phyloP scores from a whole-genome alignment of 75 land plant genomes.

The Gnetum montanum region DNA sequence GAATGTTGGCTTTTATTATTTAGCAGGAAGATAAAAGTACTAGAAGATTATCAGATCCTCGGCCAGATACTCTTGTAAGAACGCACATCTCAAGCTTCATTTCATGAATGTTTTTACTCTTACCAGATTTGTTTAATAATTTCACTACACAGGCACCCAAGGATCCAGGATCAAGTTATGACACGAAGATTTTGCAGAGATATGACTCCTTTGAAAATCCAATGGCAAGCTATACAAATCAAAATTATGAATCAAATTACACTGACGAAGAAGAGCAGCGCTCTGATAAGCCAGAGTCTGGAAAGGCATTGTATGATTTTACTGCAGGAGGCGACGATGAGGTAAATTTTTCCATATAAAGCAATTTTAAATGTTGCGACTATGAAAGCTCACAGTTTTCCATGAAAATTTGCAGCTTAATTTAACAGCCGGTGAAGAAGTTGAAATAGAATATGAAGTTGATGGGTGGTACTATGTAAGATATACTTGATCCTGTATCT shows the following conservation, averaged over 20 bases:
- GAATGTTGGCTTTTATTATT: no score
- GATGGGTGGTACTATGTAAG: conserved; percentile 98
- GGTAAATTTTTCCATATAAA: conserved; percentile 28
- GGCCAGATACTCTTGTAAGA: conserved; percentile 2
- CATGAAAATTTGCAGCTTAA: conserved; percentile 49
- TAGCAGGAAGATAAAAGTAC: no score
- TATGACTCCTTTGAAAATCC: conserved; percentile 72
- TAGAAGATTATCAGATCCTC: no score
- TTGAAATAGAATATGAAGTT: conserved; percentile 97
- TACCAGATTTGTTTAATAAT: no score
- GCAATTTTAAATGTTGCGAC: not conserved
- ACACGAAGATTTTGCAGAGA: conserved; percentile 32
- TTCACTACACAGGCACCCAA: conserved; percentile 14
- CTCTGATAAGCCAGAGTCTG: conserved; percentile 60
- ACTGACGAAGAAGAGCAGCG: conserved; percentile 30
- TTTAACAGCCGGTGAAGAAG: conserved; percentile 88
- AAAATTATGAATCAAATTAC: conserved; percentile 35
- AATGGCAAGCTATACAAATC: conserved; percentile 32
- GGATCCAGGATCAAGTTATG: conserved; percentile 50
- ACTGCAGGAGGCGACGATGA: conserved; percentile 99
- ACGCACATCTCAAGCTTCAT: no score
- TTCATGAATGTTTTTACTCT: no score
- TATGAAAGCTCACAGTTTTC: not conserved
- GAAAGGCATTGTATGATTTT: conserved; percentile 92
- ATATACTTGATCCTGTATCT: not conserved